A percentile compares a stretch with the other conserved stretches of the same genome.
Conservation (phyloP, 257 asterid species). For the Nicotiana benthamiana region DNA sequence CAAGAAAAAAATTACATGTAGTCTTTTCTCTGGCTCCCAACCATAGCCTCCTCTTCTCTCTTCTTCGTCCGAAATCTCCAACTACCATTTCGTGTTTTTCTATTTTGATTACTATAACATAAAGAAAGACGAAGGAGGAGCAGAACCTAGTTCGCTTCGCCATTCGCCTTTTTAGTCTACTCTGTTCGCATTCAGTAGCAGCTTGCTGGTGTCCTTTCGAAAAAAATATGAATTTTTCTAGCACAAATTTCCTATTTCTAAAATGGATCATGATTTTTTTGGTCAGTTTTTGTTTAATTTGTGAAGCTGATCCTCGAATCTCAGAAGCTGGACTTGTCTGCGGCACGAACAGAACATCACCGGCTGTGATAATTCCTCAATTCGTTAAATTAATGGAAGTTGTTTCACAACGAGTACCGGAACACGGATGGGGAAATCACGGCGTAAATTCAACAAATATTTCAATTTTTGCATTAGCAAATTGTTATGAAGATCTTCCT, state of each 20-base stretch:
- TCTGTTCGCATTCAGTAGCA: background rate
- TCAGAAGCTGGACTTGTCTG: constrained; percentile 57
- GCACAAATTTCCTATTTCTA: background rate
- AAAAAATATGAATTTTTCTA: constrained; percentile 22
- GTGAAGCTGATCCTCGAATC: constrained; percentile 53
- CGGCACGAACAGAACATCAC: constrained; percentile 25
- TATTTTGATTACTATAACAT: background rate
- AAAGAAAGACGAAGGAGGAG: background rate
- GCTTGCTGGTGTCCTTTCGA: background rate
- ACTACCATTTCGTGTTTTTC: background rate
- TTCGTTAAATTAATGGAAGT: constrained; percentile 53
- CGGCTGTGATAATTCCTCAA: constrained; percentile 38
- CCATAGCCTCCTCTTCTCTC: background rate
- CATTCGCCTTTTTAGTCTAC: background rate
- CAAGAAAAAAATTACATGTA: background rate
- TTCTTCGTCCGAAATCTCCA: background rate
- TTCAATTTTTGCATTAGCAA: constrained; percentile 47
- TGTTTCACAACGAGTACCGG: constrained; percentile 44
- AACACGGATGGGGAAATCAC: constrained; percentile 34
- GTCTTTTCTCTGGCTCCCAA: background rate
- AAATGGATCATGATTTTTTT: constrained; percentile 26
- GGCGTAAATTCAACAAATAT: constrained; percentile 17
- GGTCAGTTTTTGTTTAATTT: background rate
- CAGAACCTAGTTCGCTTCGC: background rate
- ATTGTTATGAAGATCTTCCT: constrained; percentile 55